These are phyloP conservation scores for Wallacemonas collosoma DNA, from an alignment of 208 protist species.

Conservation along the genomic window DNA sequence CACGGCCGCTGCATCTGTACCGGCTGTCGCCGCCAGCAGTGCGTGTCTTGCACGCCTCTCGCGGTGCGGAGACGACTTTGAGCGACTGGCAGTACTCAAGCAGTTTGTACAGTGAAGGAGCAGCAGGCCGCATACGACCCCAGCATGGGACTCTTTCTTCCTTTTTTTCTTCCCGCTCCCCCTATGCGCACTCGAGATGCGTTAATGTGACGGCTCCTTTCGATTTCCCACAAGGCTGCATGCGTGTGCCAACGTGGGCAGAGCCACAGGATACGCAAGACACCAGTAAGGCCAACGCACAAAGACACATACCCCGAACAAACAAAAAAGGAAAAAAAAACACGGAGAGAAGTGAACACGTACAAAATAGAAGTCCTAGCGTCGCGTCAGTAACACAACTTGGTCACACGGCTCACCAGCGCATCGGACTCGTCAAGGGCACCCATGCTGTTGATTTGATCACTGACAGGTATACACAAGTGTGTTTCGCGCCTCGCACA, in stretches of 20 bases:
- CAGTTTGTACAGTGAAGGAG: not conserved
- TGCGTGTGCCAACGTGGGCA: not conserved
- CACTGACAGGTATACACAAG: no score
- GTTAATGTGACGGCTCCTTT: not conserved
- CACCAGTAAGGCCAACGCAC: not conserved
- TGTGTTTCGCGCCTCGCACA: no score
- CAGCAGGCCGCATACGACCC: not conserved
- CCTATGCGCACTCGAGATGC: no score
- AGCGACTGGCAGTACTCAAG: slow-evolving; percentile 48
- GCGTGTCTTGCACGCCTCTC: slow-evolving; percentile 35
- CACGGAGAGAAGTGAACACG: no score
- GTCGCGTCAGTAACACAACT: no score
- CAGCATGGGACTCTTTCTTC: not conserved
- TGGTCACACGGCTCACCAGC: no score
- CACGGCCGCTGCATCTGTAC: slow-evolving; percentile 19
- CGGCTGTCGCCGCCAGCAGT: not conserved
- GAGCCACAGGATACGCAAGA: no score
- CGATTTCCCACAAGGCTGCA: not conserved
- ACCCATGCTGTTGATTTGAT: no score
- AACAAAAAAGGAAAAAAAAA: not conserved
- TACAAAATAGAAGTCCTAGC: no score
- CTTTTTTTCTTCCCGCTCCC: not conserved
- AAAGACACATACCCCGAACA: not conserved
- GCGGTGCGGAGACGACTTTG: slow-evolving; percentile 51
- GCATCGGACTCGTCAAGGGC: no score